These are phyloP conservation scores for Ogataea henricii DNA, from an alignment of 805 yeast genomes.

Conservation along the genomic window DNA sequence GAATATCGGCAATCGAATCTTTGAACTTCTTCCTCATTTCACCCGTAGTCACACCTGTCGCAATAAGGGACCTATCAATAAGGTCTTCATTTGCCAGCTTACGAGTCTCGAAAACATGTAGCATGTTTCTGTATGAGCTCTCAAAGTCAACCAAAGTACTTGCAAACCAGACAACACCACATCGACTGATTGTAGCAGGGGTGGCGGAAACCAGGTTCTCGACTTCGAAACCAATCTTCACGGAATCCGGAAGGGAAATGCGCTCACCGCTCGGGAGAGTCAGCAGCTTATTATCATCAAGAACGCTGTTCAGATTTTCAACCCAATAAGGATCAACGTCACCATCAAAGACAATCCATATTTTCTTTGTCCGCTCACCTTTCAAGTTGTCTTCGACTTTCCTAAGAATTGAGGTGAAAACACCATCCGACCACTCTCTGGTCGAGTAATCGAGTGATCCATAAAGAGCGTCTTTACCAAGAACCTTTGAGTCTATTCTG, in stretches of 20 bases:
- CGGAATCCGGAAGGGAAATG: conserved; percentile 60
- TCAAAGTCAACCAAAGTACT: conserved; percentile 14
- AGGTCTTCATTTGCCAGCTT: conserved; percentile 11
- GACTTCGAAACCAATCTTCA: conserved; percentile 76
- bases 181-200: conserved; percentile 89
- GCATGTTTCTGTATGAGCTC: conserved; percentile 13
- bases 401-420: conserved; percentile 69
- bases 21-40: conserved; percentile 10
- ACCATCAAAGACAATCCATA: conserved; percentile 89
- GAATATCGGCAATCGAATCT: conserved; percentile 4
- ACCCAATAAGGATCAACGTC: conserved; percentile 95
- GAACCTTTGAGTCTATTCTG: conserved; percentile 73
- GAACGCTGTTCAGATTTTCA: conserved; percentile 83
- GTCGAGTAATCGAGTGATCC: conserved; percentile 77
- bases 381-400: conserved; percentile 53
- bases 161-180: conserved; percentile 86
- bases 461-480: conserved; percentile 63
- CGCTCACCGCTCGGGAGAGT: conserved; percentile 93
- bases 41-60: neutral
- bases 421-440: conserved; percentile 90
- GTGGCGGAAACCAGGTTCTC: conserved; percentile 68
- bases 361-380: conserved; percentile 55
- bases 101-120: conserved; percentile 21
- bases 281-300: conserved; percentile 81
- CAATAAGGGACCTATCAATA: conserved; percentile 2